Evolutionary conservation across 2,329 filamentous ascomycete genomes (phyloP), one percentile per base, ranked within the genome.

Genomic region (Calonectria pseudoturangicola): DNA sequence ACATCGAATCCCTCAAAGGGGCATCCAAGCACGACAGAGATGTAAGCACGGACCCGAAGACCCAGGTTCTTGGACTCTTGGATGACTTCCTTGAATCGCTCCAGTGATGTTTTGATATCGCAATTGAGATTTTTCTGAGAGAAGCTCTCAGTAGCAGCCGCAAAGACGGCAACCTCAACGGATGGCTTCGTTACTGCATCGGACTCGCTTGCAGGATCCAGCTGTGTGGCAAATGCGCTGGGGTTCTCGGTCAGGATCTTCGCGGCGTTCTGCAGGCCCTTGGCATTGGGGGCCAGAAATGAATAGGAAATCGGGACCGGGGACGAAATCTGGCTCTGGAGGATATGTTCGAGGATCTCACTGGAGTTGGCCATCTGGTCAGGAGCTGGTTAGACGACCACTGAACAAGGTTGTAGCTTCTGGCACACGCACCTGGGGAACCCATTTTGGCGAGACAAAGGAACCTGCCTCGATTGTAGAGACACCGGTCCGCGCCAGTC

Each of bases 81-180:
- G 78, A 96, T 94, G 16, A 97, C 92, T 9, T 91, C 91, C 73
- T 87, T 86, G 87, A 96, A 96, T 9, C 90, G 88, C 64, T 90
- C 86, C 25, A 97, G 88, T 0, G 94, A 95, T 50, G 93, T 93
- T 74, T 91, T 90, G 76, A 97, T 93, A 78, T 90, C 89, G 87
- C 94, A 95, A 84, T 97, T 97, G 67, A 95, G 92, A 84, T 97
- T 97, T 84, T 92, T 93, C 75, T 92, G 90, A 4, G 93, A 93
- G 83, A 97, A 97, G 60, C 89, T 88, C 84, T 97, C 95, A 18
- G 94, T 96, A 0, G 95, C 94, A 2, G 94, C 93, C 16, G 94
- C 93, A 84, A 97, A 97, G 48, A 96, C 93, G 50, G 94, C 93
- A 39, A 96, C 87, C 80, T 96, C 93, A n/a, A 92, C 80, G 15